phyloP scores from a whole-genome alignment of 1,284 basidiomycete genomes.

The Leccinum colubrinum region DNA sequence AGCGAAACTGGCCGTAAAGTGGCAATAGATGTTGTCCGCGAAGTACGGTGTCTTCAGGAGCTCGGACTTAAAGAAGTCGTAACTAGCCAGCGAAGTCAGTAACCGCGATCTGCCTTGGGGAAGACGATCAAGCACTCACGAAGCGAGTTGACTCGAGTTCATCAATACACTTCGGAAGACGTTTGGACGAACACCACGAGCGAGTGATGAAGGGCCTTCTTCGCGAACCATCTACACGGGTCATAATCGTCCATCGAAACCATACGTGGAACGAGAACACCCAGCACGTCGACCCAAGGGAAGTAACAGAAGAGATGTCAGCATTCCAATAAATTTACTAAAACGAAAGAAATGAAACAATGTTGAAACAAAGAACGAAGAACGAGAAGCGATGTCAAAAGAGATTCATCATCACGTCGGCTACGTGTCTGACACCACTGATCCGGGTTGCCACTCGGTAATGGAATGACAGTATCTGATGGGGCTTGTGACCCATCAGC shows the following conservation, averaged over 20 bases:
- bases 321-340: background rate
- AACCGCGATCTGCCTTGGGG: background rate
- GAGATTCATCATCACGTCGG: background rate
- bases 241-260: background rate
- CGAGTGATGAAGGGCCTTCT: conserved; percentile 75
- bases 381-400: background rate
- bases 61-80: conserved; percentile 87
- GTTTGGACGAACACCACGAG: conserved; percentile 83
- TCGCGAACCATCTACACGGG: conserved; percentile 72
- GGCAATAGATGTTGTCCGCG: conserved; percentile 76
- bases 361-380: background rate
- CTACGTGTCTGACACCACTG: background rate
- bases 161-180: conserved; percentile 84
- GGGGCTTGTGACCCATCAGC: background rate
- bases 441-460: background rate
- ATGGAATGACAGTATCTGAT: background rate
- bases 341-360: background rate
- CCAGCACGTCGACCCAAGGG: background rate
- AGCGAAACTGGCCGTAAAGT: conserved; percentile 84
- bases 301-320: conserved; percentile 6
- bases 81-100: conserved; percentile 42
- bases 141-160: conserved; percentile 91
- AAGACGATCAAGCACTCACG: conserved; percentile 14
- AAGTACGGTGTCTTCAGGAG: conserved; percentile 71
- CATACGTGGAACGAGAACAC: background rate